Percentiles rank a stretch among this genome's conserved stretches.
phyloP scores from a whole-genome alignment of 2,329 filamentous ascomycete species.

The Stylonectria norvegica region DNA sequence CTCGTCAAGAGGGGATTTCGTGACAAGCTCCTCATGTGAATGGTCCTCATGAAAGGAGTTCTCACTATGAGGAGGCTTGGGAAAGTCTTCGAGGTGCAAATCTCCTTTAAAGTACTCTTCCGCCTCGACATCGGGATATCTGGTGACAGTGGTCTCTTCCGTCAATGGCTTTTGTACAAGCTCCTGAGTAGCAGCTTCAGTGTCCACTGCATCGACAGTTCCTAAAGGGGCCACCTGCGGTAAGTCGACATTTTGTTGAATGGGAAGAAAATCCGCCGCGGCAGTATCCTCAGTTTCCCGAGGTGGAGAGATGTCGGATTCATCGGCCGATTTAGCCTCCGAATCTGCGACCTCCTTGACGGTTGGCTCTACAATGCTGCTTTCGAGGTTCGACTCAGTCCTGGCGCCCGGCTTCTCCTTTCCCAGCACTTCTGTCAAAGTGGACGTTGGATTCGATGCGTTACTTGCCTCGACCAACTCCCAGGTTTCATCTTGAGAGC shows the following conservation, averaged over 20 bases:
- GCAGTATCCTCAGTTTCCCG: too few relatives aligned
- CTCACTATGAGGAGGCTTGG: slow-evolving; percentile 16
- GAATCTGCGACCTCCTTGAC: slow-evolving; percentile 1
- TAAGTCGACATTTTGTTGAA: neutral
- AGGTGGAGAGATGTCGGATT: too few relatives aligned
- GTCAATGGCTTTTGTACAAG: neutral
- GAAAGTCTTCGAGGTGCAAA: slow-evolving; percentile 12
- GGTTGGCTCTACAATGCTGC: slow-evolving; percentile 9
- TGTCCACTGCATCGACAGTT: neutral
- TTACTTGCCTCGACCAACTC: slow-evolving; percentile 13
- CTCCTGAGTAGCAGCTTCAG: too few relatives aligned
- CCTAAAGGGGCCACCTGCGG: neutral
- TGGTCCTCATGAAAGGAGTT: slow-evolving; percentile 5
- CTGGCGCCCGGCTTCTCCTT: slow-evolving; percentile 16
- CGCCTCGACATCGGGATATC: neutral
- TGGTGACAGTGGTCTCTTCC: neutral
- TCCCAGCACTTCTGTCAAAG: neutral
- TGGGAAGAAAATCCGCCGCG: too few relatives aligned
- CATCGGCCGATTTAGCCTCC: neutral
- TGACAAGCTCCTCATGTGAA: neutral
- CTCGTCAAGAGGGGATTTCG: neutral
- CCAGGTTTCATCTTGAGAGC: slow-evolving; percentile 13
- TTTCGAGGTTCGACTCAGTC: slow-evolving; percentile 18
- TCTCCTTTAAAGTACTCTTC: slow-evolving; percentile 7
- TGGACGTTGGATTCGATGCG: neutral